Conservation (phyloP, 768 basidiomycete genomes). For the Scleroderma citrinum region DNA sequence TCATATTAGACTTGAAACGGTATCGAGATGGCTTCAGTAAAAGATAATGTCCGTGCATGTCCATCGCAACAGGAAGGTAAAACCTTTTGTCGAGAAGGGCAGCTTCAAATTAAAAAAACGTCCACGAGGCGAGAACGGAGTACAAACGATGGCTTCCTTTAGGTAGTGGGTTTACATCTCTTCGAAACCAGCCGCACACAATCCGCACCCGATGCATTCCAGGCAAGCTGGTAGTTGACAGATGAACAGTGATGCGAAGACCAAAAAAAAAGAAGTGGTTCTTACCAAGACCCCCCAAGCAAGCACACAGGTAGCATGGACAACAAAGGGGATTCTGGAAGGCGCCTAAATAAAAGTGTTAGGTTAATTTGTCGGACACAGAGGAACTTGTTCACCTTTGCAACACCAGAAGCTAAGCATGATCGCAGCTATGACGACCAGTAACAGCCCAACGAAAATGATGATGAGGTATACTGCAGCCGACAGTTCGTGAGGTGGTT, state of each 20-base stretch:
- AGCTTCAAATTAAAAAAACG: no score
- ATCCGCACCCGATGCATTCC: constrained; percentile 64
- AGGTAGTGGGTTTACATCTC: constrained; percentile 13
- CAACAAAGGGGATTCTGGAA: constrained; percentile 63
- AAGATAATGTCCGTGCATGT: no score
- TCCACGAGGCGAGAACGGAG: no score
- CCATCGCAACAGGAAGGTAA: no score
- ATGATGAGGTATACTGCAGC: constrained; percentile 55
- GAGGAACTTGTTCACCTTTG: constrained; percentile 31
- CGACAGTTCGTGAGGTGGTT: not conserved
- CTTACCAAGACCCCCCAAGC: constrained; percentile 62
- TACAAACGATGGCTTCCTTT: not conserved
- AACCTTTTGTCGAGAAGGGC: no score
- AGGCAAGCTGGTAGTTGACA: constrained; percentile 43
- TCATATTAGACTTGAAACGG: no score
- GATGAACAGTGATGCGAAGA: not conserved
- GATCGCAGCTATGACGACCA: constrained; percentile 48
- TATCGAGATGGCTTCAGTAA: no score
- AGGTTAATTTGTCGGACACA: not conserved
- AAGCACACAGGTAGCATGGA: constrained; percentile 69
- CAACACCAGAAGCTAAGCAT: constrained; percentile 67
- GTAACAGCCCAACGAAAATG: constrained; percentile 55
- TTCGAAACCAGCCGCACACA: constrained; percentile 51
- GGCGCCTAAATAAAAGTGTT: constrained; percentile 29
- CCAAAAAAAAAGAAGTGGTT: not conserved